Conservation (phyloP, 345 rosid species). For the Eucalyptus victrix region DNA sequence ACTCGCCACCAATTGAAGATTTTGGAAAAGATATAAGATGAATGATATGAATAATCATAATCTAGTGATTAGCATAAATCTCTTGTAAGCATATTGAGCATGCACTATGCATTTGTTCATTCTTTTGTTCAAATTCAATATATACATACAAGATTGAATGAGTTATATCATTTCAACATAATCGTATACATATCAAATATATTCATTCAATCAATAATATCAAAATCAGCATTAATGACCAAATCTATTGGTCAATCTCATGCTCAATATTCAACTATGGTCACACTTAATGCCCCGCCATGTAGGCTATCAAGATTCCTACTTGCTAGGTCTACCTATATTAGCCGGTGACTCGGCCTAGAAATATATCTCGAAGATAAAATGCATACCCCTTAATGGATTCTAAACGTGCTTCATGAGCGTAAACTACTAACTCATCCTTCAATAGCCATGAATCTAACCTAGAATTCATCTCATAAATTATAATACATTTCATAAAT, state of each 20-base stretch:
- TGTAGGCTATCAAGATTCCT: not conserved
- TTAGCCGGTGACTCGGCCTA: not conserved
- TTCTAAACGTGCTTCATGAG: not conserved
- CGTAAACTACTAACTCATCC: not conserved
- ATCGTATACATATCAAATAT: not conserved
- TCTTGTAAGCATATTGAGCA: not conserved
- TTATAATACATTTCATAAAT: not conserved
- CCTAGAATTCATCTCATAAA: not conserved
- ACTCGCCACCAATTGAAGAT: not conserved
- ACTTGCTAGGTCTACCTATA: not conserved
- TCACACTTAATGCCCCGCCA: rapidly evolving
- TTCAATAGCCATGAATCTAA: not conserved
- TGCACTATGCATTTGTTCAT: rapidly evolving
- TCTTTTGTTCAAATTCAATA: not conserved
- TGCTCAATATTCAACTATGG: not conserved
- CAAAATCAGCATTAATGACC: not conserved
- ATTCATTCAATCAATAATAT: not conserved
- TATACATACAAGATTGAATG: not conserved
- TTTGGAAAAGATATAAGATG: not conserved
- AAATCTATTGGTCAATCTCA: not conserved
- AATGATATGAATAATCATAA: not conserved
- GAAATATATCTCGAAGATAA: not conserved
- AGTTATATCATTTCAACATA: not conserved
- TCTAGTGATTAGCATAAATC: not conserved
- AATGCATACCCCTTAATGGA: not conserved